Percentiles rank a stretch among this genome's conserved stretches.
Evolutionary conservation across 768 basidiomycete genomes (phyloP).

Genomic region (Butyriboletus loyo): DNA sequence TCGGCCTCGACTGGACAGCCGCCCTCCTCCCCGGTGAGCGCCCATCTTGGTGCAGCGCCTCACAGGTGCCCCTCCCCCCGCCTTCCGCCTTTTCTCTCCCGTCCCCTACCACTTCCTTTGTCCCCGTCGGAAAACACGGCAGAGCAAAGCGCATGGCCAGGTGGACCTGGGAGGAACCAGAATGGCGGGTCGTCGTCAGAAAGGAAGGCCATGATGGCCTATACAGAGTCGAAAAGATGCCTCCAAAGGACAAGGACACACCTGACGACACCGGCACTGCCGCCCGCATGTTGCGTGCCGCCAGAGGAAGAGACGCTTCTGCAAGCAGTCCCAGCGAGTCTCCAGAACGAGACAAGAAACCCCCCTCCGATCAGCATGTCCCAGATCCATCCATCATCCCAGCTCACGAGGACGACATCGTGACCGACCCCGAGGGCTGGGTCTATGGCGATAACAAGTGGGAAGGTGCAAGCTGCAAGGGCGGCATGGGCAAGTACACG

Average conservation of each 20-base stretch:
- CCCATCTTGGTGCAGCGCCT: slow-evolving; percentile 76
- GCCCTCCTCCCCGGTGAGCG: slow-evolving; percentile 87
- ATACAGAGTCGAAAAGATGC: slow-evolving; percentile 56
- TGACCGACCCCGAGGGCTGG: slow-evolving; percentile 89
- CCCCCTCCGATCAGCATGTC: slow-evolving; percentile 21
- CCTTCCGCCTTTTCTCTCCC: slow-evolving; percentile 69
- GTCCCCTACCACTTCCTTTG: slow-evolving; percentile 54
- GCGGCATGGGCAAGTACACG: slow-evolving; percentile 91
- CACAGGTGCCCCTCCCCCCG: slow-evolving; percentile 59
- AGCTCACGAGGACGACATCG: slow-evolving; percentile 46
- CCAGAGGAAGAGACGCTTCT: slow-evolving; percentile 41
- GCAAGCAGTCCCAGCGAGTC: slow-evolving; percentile 15
- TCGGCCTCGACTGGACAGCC: slow-evolving; percentile 95
- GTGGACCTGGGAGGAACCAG: slow-evolving; percentile 90
- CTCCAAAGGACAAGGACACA: slow-evolving; percentile 44
- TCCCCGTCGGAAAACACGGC: slow-evolving; percentile 46
- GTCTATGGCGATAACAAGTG: slow-evolving; percentile 95
- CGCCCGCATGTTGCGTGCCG: slow-evolving; percentile 53
- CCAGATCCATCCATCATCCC: slow-evolving; percentile 30
- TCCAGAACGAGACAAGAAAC: slow-evolving; percentile 22
- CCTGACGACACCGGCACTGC: slow-evolving; percentile 43
- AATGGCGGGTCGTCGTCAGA: slow-evolving; percentile 78
- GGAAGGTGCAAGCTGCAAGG: slow-evolving; percentile 72
- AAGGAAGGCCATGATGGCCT: slow-evolving; percentile 49
- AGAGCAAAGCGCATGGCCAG: slow-evolving; percentile 68